Conservation (phyloP, 371 early-diverging fungal genomes). For the Mortierella sp. region DNA sequence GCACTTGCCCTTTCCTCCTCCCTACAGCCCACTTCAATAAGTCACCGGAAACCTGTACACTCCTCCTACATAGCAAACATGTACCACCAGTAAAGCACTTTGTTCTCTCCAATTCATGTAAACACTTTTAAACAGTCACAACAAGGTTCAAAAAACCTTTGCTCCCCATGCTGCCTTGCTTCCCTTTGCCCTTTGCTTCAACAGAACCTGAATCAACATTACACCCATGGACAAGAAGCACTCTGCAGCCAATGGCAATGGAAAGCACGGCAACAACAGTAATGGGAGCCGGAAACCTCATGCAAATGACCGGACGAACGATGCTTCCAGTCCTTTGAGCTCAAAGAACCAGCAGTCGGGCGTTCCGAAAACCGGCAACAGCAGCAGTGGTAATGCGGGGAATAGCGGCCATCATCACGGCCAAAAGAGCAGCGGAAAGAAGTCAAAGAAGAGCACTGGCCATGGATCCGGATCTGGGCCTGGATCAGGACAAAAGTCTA, state of each 20-base stretch:
- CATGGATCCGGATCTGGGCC: too few species aligned
- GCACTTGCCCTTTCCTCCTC: too few species aligned
- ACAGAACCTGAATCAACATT: too few species aligned
- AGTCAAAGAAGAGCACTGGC: conserved; percentile 26
- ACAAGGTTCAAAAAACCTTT: too few species aligned
- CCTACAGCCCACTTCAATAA: too few species aligned
- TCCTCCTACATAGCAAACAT: too few species aligned
- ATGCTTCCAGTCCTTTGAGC: not conserved
- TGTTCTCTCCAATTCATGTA: too few species aligned
- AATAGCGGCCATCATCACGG: not conserved
- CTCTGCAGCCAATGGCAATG: not conserved
- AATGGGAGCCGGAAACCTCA: conserved; percentile 3
- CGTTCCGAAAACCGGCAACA: conserved; percentile 1
- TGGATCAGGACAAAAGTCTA: not conserved
- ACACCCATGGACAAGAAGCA: conserved; percentile 15
- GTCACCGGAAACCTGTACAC: too few species aligned
- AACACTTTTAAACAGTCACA: too few species aligned
- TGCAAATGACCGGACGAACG: not conserved
- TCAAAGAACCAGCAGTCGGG: conserved; percentile 2
- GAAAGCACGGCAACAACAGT: conserved; percentile 6
- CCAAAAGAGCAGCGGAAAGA: conserved; percentile 15
- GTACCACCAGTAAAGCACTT: too few species aligned
- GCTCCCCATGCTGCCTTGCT: too few species aligned
- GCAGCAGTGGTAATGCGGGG: conserved; percentile 4
- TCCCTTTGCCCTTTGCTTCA: too few species aligned